Percentiles rank a stretch among this genome's conserved stretches.
These are phyloP conservation scores for Fusarium vanettenii DNA, from an alignment of 2,329 filamentous ascomycete species.

Conservation along the genomic window DNA sequence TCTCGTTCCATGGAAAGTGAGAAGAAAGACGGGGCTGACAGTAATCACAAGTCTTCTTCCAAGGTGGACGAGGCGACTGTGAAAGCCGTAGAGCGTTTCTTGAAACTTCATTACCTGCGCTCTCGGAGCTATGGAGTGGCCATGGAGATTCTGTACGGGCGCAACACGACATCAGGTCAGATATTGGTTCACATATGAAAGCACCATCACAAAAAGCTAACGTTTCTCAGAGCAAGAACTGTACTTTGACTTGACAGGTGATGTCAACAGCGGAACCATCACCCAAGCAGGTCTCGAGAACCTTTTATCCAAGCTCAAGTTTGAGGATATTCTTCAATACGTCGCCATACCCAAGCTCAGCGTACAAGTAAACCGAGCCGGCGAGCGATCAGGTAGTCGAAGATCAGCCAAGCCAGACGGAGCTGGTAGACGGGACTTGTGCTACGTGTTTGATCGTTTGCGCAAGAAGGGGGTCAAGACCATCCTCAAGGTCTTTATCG, in stretches of 20 bases:
- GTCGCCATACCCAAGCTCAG: conserved; percentile 5
- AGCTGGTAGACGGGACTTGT: background rate
- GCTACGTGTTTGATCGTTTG: background rate
- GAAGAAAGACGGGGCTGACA: background rate
- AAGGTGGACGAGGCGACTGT: conserved; percentile 8
- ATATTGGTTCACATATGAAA: too few species aligned
- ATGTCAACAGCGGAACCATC: background rate
- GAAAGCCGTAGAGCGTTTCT: background rate
- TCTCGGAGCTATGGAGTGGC: background rate
- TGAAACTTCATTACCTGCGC: conserved; percentile 17
- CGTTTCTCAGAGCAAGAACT: conserved; percentile 3
- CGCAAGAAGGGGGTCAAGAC: background rate
- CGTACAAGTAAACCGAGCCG: background rate
- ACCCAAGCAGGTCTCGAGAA: background rate
- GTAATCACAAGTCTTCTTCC: background rate
- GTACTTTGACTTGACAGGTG: conserved; percentile 4
- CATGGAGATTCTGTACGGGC: conserved; percentile 14
- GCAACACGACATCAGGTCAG: background rate
- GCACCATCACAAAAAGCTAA: background rate
- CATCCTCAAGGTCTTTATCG: background rate
- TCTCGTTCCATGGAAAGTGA: background rate
- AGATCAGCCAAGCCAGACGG: background rate
- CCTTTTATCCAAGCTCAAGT: background rate
- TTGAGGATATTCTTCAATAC: conserved; percentile 15
- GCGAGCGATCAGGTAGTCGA: background rate